Evolutionary conservation across 495 filamentous ascomycete species (phyloP), one percentile per base, ranked within the genome.

Genomic region (Penicillium atrosanguineum): DNA sequence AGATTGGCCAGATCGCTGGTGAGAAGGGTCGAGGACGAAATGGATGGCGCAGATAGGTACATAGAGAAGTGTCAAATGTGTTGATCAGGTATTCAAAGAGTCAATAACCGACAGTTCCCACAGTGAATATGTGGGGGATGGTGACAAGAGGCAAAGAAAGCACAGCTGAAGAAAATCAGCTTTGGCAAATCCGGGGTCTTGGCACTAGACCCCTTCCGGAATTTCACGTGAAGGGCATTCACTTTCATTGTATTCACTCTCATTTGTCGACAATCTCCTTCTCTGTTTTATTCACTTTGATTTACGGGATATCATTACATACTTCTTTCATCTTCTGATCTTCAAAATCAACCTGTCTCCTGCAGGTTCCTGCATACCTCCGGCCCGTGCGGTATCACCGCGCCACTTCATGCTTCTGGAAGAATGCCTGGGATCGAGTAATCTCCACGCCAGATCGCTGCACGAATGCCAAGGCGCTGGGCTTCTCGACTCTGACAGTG

Each of bases 401-500:
- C 23, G 55, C 54, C 46, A 56, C 55, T 26, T 59, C 62, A 43
- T 62, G 53, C 44, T 60, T 69, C 31, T 73, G 52, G 52, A 79
- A 81, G 59, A 82, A 82, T 4, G 68, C 66, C 45, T 71, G 66
- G 6, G 70, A 71, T 38, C 80, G 65, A 25, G 79, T 83, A 46
- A 84, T 79, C 61, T 83, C 75, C 7, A 84, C 78, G 6, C 79
- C 81, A 16, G 81, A 78, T 50, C 71, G 64, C 52, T 77, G 69
- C 6, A 82, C 79, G 66, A 82, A 82, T 7, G 79, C 74, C 55
- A 84, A 47, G 12, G 81, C 81, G 56, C 76, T 82, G 3, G 81
- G 80, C 62, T 84, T 84, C 55, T 83, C 74, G n/a, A 80, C 73
- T 48, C 55, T 57, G 1, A 82, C 81, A 0, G 78, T 83, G 18